A percentile compares a stretch with the other conserved stretches of the same genome.
phyloP scores from a whole-genome alignment of 352 stramenopile species.

The Peronosclerospora sorghi region DNA sequence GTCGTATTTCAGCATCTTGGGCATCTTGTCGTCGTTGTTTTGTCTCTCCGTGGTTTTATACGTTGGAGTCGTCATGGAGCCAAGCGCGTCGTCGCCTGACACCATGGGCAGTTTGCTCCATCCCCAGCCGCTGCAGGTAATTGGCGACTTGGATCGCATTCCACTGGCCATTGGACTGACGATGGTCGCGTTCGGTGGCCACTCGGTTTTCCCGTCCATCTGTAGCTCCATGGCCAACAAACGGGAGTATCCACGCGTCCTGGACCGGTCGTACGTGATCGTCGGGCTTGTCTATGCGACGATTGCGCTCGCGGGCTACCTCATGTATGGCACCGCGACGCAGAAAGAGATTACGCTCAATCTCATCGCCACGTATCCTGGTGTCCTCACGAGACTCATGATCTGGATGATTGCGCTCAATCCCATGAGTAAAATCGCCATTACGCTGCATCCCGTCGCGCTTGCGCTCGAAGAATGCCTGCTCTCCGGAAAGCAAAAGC shows the following conservation, averaged over 20 bases:
- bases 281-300: slow-evolving; percentile 59
- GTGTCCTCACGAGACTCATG: slow-evolving; percentile 47
- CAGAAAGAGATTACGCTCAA: slow-evolving; percentile 84
- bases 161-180: slow-evolving; percentile 73
- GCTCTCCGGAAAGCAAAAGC: slow-evolving; percentile 33
- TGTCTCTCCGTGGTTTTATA: slow-evolving; percentile 70
- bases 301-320: slow-evolving; percentile 68
- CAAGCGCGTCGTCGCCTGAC: slow-evolving; percentile 21
- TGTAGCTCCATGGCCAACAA: slow-evolving; percentile 70
- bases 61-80: slow-evolving; percentile 54
- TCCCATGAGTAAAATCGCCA: slow-evolving; percentile 82
- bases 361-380: slow-evolving; percentile 56
- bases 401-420: slow-evolving; percentile 81
- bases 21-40: slow-evolving; percentile 76
- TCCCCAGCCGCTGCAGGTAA: slow-evolving; percentile 46
- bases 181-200: slow-evolving; percentile 80
- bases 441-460: slow-evolving; percentile 73
- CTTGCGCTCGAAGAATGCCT: slow-evolving; percentile 66
- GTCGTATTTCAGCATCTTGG: slow-evolving; percentile 77
- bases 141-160: slow-evolving; percentile 56
- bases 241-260: slow-evolving; percentile 44
- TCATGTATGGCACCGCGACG: slow-evolving; percentile 72
- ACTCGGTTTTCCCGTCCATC: slow-evolving; percentile 86
- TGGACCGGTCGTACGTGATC: slow-evolving; percentile 67
- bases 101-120: slow-evolving; percentile 50